Evolutionary conservation across 23 red algal genomes (phyloP), one percentile per base, ranked within the genome.

Genomic region (Gracilaria gracilis): DNA sequence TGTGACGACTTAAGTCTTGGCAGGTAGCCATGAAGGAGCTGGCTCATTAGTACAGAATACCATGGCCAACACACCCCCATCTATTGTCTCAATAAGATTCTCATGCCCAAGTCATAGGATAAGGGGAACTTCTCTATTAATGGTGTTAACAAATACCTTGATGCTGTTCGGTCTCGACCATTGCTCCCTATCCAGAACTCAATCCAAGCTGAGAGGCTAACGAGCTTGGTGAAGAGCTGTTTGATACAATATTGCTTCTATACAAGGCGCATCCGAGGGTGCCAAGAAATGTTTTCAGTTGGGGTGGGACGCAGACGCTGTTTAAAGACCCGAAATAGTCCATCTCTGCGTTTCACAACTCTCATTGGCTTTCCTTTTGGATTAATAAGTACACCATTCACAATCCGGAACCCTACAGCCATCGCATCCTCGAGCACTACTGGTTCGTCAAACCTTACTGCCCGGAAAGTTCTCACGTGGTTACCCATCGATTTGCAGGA

Each of bases 341-440:
- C 73, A 81, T 90, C 87, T 19, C 47, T 61, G 9, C 61, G 49
- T 38, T 38, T 64, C 0, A 31, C 50, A 40, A 90, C 87, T 46
- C 37, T 38, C 53, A 90, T 64, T 90, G 49, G 16, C 29, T 67
- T 90, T 44, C 87, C 87, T 37, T 81, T 57, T 35, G 87, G 87
- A 53, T 80, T 80, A 4, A 90, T 40, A 35, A 90, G 74, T 17
- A 74, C 57, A 15, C 75, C 87, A 20, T 67, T 28, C 51, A 90
- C 87, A 25, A 90, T 74, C 9, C 87, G 74, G 79, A 80, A 90
- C 1, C 87, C 87, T 25, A 90, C 87, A 24, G 87, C 87, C 72
- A 90, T 34, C 25, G 87, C 87, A 50, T 81, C 73, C 39, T 90
- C 87, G 11, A 90, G 28, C 38, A 64, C 31, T 8, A 90, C 87